phyloP scores from a whole-genome alignment of 257 asterid genomes.

The Plantago elongata region DNA sequence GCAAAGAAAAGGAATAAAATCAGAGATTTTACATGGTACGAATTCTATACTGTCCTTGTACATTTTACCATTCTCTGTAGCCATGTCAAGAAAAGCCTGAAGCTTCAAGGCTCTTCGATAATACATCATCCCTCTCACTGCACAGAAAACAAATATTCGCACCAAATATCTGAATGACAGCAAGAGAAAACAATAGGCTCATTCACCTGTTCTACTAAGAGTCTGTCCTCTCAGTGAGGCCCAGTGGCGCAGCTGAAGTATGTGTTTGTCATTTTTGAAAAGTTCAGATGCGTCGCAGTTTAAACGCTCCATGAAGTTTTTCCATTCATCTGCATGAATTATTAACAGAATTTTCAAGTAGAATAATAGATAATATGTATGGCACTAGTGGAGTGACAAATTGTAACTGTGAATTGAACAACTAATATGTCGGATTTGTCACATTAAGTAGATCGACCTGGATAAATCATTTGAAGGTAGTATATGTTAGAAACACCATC shows the following conservation, averaged over 20 bases:
- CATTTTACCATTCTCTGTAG: conserved; percentile 70
- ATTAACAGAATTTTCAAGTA: not conserved
- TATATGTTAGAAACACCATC: conserved; percentile 89
- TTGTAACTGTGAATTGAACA: not conserved
- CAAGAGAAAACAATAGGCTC: not conserved
- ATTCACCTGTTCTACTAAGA: conserved; percentile 45
- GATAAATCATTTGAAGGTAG: conserved; percentile 86
- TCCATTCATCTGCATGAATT: conserved; percentile 73
- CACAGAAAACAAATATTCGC: conserved; percentile 8
- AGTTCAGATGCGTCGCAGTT: conserved; percentile 45
- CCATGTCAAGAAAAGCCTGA: conserved; percentile 94
- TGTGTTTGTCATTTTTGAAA: conserved; percentile 63
- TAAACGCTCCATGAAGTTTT: conserved; percentile 78
- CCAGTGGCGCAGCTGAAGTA: conserved; percentile 78
- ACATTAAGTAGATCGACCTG: conserved; percentile 50
- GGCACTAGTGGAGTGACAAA: not conserved
- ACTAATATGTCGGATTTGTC: not conserved
- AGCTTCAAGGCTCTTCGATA: conserved; percentile 89
- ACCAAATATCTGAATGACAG: not conserved
- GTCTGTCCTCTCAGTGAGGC: conserved; percentile 91
- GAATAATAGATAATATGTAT: not conserved
- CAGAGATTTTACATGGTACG: not conserved
- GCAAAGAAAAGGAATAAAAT: not conserved
- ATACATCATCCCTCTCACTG: conserved; percentile 97
- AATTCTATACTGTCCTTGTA: not conserved